Conservation (phyloP, 2,329 filamentous ascomycete species). For the Trichophyton benhamiae region DNA sequence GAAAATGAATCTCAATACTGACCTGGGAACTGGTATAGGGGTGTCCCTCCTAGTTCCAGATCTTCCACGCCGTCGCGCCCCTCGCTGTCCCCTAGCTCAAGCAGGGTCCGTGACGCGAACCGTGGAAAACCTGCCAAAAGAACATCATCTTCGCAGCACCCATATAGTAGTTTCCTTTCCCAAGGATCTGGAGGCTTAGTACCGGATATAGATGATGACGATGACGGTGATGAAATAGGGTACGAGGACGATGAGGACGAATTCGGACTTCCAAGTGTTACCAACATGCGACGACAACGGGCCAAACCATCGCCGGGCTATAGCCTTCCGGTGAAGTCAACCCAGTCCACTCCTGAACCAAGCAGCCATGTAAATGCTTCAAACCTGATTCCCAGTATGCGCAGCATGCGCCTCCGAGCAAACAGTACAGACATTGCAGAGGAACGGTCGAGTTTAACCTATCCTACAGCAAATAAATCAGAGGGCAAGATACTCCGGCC, state of each 20-base stretch:
- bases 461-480: slow-evolving; percentile 76
- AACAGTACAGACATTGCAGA: slow-evolving; percentile 92
- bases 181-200: slow-evolving; percentile 76
- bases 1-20: not conserved
- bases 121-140: slow-evolving; percentile 32
- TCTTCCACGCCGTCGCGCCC: slow-evolving; percentile 61
- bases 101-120: slow-evolving; percentile 37
- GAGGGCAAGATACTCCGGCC: slow-evolving; percentile 93
- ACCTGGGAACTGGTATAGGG: slow-evolving; percentile 17
- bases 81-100: slow-evolving; percentile 38
- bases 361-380: slow-evolving; percentile 8
- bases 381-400: slow-evolving; percentile 6
- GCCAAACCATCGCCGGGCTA: not conserved
- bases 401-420: slow-evolving; percentile 47
- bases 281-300: slow-evolving; percentile 68
- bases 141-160: slow-evolving; percentile 45
- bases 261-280: slow-evolving; percentile 84
- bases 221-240: slow-evolving; percentile 53
- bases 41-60: slow-evolving; percentile 40
- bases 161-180: slow-evolving; percentile 69
- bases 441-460: slow-evolving; percentile 68
- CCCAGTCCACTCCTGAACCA: not conserved
- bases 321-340: not conserved
- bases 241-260: slow-evolving; percentile 88
- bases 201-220: slow-evolving; percentile 54